Evolutionary conservation across 257 asterid genomes (phyloP), one percentile per base, ranked within the genome.

Genomic region (Galeopsis tetrahit): DNA sequence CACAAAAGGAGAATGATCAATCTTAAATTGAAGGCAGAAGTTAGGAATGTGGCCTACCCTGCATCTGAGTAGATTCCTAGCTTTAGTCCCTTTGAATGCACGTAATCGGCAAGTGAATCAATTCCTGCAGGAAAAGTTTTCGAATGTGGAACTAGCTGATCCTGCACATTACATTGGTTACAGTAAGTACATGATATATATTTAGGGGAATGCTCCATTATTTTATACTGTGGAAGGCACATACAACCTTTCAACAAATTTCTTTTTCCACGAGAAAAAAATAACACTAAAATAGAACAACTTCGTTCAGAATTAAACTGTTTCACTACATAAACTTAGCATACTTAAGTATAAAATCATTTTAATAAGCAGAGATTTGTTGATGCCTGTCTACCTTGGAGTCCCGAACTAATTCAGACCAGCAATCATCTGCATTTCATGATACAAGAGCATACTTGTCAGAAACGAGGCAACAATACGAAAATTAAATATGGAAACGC

Each of bases 31-130:
- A 39, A 52, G 57, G 53, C 66, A 65, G 75, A 55, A 17, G 10
- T 58, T 14, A 36, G 15, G 70, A 66, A 67, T 51, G 59, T 33
- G 15, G 44, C 95, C 35, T 88, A 94, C 99, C 99, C 99, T 75
- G 99, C 99, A 85, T 95, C 99, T 35, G 99, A 94, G 83, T 94
- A 94, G 77, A 94, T 86, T 42, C 99, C 98, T 3, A 94, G 89
- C 85, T 92, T 95, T 72, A 95, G 93, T 70, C 96, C 98, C 84
- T 87, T 90, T 6, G 84, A 84, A 74, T 95, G 99, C 63, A 92
- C 90, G 80, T 91, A 90, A 86, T 90, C 98, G 31, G 99, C 96
- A 67, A 92, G 87, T 78, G 88, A 84, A 77, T 92, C 87, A 66
- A 95, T 85, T 77, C 99, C 98, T 0, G 97, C 92, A 7, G 98